A percentile compares a stretch with the other conserved stretches of the same genome.
Conservation (phyloP, 2,329 filamentous ascomycete species). For the Cladosporium sp. region DNA sequence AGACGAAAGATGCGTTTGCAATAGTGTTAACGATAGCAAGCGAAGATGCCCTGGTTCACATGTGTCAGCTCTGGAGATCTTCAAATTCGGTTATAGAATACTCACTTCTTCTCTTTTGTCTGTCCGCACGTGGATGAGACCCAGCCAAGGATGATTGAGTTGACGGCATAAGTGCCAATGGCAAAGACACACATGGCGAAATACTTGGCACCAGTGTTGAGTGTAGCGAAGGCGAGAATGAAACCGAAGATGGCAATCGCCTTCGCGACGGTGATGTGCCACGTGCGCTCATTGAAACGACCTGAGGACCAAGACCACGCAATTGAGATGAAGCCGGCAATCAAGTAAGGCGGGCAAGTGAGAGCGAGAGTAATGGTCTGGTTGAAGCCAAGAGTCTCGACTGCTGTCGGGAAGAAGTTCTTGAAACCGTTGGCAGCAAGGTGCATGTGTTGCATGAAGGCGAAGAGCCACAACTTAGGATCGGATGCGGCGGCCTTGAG, state of each 20-base stretch:
- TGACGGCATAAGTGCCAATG: conserved; percentile 42
- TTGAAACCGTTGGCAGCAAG: conserved; percentile 51
- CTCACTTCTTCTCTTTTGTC: conserved; percentile 45
- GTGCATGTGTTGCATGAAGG: conserved; percentile 55
- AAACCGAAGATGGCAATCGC: conserved; percentile 35
- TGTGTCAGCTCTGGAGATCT: no score
- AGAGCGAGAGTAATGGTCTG: conserved; percentile 48
- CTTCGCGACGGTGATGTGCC: conserved; percentile 37
- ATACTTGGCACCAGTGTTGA: conserved; percentile 33
- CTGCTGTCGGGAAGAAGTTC: conserved; percentile 44
- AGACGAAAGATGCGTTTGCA: conserved; percentile 47
- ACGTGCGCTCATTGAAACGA: conserved; percentile 37
- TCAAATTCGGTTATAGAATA: no score
- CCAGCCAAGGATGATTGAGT: conserved; percentile 47
- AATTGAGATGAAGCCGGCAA: conserved; percentile 30
- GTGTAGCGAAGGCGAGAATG: conserved; percentile 32
- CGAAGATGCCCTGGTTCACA: conserved; percentile 33
- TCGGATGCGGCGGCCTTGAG: conserved; percentile 49
- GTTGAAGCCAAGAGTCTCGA: conserved; percentile 48
- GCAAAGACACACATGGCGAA: conserved; percentile 19
- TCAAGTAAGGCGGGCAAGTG: conserved; percentile 38
- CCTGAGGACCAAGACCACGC: conserved; percentile 33
- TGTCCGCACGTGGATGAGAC: conserved; percentile 42
- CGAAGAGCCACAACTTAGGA: conserved; percentile 51
- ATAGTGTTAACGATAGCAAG: conserved; percentile 49